A percentile compares a stretch with the other conserved stretches of the same genome.
Conservation (phyloP, 2,329 filamentous ascomycete genomes). For the Aspergillus calidoustus region DNA sequence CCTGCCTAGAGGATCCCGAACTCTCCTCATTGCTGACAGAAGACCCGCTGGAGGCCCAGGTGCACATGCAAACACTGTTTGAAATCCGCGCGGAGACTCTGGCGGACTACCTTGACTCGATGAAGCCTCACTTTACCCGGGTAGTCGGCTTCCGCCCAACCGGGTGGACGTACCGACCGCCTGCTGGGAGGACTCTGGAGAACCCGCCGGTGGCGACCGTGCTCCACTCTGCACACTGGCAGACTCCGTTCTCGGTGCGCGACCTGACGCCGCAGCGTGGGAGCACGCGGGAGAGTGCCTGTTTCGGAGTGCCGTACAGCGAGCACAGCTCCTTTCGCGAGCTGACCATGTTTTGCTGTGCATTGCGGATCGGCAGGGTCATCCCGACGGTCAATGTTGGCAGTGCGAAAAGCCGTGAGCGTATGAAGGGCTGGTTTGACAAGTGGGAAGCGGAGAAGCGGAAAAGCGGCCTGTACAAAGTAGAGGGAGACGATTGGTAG, state of each 20-base stretch:
- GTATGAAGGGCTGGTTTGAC: slow-evolving; percentile 70
- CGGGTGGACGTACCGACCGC: slow-evolving; percentile 89
- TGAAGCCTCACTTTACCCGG: slow-evolving; percentile 80
- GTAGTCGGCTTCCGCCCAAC: slow-evolving; percentile 90
- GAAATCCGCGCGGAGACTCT: slow-evolving; percentile 91
- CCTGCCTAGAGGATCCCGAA: slow-evolving; percentile 83
- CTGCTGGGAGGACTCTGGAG: slow-evolving; percentile 64
- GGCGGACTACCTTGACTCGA: slow-evolving; percentile 81
- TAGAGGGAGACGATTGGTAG: slow-evolving; percentile 37
- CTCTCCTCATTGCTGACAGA: slow-evolving; percentile 76
- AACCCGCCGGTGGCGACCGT: slow-evolving; percentile 68
- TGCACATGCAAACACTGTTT: slow-evolving; percentile 97
- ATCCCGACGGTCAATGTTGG: slow-evolving; percentile 93
- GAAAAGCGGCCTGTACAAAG: slow-evolving; percentile 63
- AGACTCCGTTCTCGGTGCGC: slow-evolving; percentile 69
- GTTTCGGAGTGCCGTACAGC: slow-evolving; percentile 92
- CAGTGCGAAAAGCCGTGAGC: slow-evolving; percentile 64
- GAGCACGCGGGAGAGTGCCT: slow-evolving; percentile 79
- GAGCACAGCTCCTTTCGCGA: slow-evolving; percentile 96
- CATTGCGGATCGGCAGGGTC: slow-evolving; percentile 82
- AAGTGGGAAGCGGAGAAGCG: slow-evolving; percentile 66
- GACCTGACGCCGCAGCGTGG: slow-evolving; percentile 84
- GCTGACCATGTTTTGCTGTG: slow-evolving; percentile 89
- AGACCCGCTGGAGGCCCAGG: slow-evolving; percentile 82
- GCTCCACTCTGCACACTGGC: slow-evolving; percentile 73